Evolutionary conservation across 768 basidiomycete species (phyloP).

Genomic region (Leucogyrophana mollusca): DNA sequence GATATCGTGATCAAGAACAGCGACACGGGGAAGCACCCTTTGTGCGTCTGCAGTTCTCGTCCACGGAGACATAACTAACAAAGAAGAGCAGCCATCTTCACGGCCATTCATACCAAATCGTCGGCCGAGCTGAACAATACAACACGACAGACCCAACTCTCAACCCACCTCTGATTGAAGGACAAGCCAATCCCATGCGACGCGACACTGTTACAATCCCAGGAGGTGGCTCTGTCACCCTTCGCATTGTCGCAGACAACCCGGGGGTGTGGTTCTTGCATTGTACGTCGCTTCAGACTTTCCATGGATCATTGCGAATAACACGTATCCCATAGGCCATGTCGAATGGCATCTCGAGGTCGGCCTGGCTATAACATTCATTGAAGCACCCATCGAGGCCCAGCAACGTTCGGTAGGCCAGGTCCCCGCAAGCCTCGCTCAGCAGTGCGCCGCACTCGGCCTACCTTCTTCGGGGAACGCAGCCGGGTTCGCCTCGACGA

Average conservation of each 20-base stretch:
- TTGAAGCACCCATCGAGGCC: conserved; percentile 70
- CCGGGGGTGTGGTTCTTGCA: conserved; percentile 84
- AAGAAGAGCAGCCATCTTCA: conserved; percentile 68
- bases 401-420: conserved; percentile 43
- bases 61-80: not conserved
- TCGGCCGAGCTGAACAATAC: conserved; percentile 66
- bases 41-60: conserved; percentile 42
- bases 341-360: conserved; percentile 79
- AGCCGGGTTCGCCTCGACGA: conserved; percentile 63
- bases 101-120: conserved; percentile 80
- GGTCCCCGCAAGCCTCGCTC: conserved; percentile 54
- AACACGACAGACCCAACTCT: conserved; percentile 65
- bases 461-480: conserved; percentile 72
- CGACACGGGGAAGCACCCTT: conserved; percentile 75
- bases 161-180: conserved; percentile 74
- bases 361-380: conserved; percentile 75
- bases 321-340: conserved; percentile 78
- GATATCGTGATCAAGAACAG: conserved; percentile 70
- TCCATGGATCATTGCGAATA: conserved; percentile 69
- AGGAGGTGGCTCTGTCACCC: conserved; percentile 57
- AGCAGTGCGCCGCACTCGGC: conserved; percentile 65
- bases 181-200: conserved; percentile 75
- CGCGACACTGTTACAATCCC: conserved; percentile 83
- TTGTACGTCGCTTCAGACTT: conserved; percentile 41
- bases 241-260: conserved; percentile 81